Evolutionary conservation across 192 early-diverging fungal genomes (phyloP), one percentile per base, ranked within the genome.

Genomic region (Backusella sp.): DNA sequence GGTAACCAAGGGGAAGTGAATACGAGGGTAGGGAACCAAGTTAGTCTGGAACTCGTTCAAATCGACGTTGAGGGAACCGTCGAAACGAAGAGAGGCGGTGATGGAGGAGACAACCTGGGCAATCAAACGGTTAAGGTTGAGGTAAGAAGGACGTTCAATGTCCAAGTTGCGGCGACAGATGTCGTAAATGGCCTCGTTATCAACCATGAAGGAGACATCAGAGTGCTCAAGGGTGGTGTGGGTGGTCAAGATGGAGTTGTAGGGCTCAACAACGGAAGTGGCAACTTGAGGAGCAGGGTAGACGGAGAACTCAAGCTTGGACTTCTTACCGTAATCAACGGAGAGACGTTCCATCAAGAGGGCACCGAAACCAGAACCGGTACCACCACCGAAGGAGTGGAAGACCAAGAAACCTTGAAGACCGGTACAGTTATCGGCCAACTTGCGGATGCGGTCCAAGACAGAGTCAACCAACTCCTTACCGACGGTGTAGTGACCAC

Each of bases 291-390:
- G 97, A 46, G 97, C 97, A 15, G 97, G 97, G 90, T 99, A 99
- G 42, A 99, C 96, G 5, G 96, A 97, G 88, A 98, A 99, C 90
- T 99, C 97, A 80, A 99, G 93, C 93, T 99, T 99, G 84, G 96
- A 98, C 93, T 99, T 99, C 86, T 99, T 99, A 85, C 98, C 97
- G 87, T 99, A 99, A 90, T 99, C 98, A 72, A 98, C 97, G 19
- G 97, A 99, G 66, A 99, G 90, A 83, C 98, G 97, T 88, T 99
- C 98, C 46, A 99, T 86, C 46, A 99, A 91, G 79, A 99, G 89
- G 34, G 98, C 96, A 81, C 98, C 98, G 82, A 99, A 99, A 78
- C 98, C 98, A 66, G 98, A 99, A 71, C 98, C 98, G 44, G 98
- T 99, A 77, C 98, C 98, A 84, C 98, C 98, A 84, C 98, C 98